Evolutionary conservation across 1,139 yeast species (phyloP).

Genomic region (Yamadazyma atmosphaerica): DNA sequence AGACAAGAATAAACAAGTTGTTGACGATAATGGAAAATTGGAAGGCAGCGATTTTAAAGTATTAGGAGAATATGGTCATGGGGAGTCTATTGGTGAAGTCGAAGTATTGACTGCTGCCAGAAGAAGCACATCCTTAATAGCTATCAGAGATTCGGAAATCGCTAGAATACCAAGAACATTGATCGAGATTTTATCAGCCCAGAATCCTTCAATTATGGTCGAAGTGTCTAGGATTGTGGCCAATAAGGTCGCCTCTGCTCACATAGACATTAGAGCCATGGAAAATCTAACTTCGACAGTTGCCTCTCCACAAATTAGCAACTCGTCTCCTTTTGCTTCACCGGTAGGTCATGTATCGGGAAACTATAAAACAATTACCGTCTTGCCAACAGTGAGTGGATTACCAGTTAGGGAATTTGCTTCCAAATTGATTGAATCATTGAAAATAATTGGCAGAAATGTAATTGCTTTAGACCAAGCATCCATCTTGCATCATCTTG

Average conservation of each 20-base stretch:
- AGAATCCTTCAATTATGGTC: slow-evolving; percentile 88
- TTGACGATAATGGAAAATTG: slow-evolving; percentile 23
- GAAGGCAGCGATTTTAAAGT: slow-evolving; percentile 34
- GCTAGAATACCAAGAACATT: slow-evolving; percentile 90
- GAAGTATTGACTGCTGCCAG: slow-evolving; percentile 87
- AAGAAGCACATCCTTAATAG: slow-evolving; percentile 73
- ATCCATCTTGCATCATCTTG: slow-evolving; percentile 74
- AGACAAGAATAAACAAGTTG: slow-evolving; percentile 10
- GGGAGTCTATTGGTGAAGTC: slow-evolving; percentile 92
- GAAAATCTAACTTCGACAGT: slow-evolving; percentile 17
- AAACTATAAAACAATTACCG: slow-evolving; percentile 78
- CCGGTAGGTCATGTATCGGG: slow-evolving; percentile 30
- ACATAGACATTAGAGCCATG: slow-evolving; percentile 14
- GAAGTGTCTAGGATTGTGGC: slow-evolving; percentile 90
- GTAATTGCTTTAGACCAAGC: slow-evolving; percentile 84
- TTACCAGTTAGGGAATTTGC: slow-evolving; percentile 88
- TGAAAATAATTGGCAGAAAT: slow-evolving; percentile 68
- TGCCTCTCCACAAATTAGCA: slow-evolving; percentile 14
- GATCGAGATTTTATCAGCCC: slow-evolving; percentile 80
- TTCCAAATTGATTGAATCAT: slow-evolving; percentile 63
- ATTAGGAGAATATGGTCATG: slow-evolving; percentile 86
- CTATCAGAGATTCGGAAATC: slow-evolving; percentile 90
- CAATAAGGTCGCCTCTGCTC: slow-evolving; percentile 48
- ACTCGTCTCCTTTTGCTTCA: slow-evolving; percentile 15
- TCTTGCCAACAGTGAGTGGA: slow-evolving; percentile 77